phyloP scores from a whole-genome alignment of 192 early-diverging fungal genomes.

The Backusella liffmaniae region DNA sequence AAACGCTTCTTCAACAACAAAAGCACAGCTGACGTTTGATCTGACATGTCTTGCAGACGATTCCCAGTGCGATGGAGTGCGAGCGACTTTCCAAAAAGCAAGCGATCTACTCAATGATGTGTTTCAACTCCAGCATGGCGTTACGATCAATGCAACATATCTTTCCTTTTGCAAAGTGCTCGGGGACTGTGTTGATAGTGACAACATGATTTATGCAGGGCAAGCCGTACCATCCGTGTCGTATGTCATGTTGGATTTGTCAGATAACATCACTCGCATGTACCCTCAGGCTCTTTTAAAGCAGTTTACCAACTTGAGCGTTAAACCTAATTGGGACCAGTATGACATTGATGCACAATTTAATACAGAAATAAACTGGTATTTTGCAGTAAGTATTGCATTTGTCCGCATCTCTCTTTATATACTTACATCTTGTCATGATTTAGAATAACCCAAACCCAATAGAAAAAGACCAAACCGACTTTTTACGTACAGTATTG shows the following conservation, averaged over 20 bases:
- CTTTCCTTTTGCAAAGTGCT: conserved; percentile 28
- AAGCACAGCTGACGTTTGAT: not conserved
- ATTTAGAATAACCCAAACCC: conserved; percentile 15
- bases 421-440: no score
- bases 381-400: conserved; percentile 27
- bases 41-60: conserved; percentile 9
- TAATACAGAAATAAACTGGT: conserved; percentile 35
- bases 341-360: conserved; percentile 43
- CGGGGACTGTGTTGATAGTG: conserved; percentile 4
- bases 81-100: conserved; percentile 21
- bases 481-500: conserved; percentile 37
- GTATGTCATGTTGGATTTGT: conserved; percentile 26
- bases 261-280: conserved; percentile 33
- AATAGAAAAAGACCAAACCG: conserved; percentile 27
- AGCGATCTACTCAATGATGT: conserved; percentile 25
- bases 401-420: not conserved
- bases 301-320: conserved; percentile 25
- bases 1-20: not conserved
- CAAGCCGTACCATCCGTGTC: conserved; percentile 37
- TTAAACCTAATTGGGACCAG: conserved; percentile 15
- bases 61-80: conserved; percentile 22
- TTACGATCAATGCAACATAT: conserved; percentile 39
- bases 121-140: conserved; percentile 18
- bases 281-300: conserved; percentile 46
- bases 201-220: conserved; percentile 19